A percentile compares a stretch with the other conserved stretches of the same genome.
Conservation (phyloP, 306 rosid genomes). For the Fragaria iinumae region DNA sequence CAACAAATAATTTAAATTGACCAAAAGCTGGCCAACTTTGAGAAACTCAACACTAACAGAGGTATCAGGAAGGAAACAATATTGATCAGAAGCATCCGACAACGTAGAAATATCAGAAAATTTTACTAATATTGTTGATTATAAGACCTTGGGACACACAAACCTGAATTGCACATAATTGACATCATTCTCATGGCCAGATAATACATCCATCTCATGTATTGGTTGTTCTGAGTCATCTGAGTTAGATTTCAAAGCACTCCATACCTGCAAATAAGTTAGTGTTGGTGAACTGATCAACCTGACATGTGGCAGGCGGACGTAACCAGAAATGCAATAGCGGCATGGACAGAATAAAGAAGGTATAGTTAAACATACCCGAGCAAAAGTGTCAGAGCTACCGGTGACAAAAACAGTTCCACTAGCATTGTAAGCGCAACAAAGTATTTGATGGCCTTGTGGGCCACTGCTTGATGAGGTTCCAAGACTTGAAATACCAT, state of each 20-base stretch:
- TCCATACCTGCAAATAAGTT: slow-evolving; percentile 72
- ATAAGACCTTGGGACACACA: slow-evolving; percentile 23
- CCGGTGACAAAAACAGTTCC: slow-evolving; percentile 94
- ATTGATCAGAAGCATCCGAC: background rate
- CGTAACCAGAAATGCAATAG: slow-evolving; percentile 21
- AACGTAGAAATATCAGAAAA: background rate
- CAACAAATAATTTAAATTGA: background rate
- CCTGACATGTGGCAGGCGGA: slow-evolving; percentile 26
- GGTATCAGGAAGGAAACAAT: background rate
- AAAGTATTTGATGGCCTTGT: slow-evolving; percentile 71
- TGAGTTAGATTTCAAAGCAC: slow-evolving; percentile 56
- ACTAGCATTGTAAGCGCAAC: slow-evolving; percentile 84
- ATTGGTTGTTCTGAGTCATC: slow-evolving; percentile 60
- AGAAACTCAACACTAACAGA: slow-evolving; percentile 5
- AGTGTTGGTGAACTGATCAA: slow-evolving; percentile 28
- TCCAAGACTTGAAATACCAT: slow-evolving; percentile 45
- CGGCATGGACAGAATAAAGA: slow-evolving; percentile 21
- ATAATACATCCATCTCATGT: slow-evolving; percentile 75
- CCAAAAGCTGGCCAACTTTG: background rate
- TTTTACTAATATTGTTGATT: background rate
- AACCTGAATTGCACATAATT: slow-evolving; percentile 93
- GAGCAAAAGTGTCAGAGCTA: slow-evolving; percentile 85
- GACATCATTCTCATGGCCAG: slow-evolving; percentile 92
- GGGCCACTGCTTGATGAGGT: slow-evolving; percentile 61
- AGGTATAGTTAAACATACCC: slow-evolving; percentile 47